Conservation (phyloP, 192 early-diverging fungal species). For the Diversispora epigaea region DNA sequence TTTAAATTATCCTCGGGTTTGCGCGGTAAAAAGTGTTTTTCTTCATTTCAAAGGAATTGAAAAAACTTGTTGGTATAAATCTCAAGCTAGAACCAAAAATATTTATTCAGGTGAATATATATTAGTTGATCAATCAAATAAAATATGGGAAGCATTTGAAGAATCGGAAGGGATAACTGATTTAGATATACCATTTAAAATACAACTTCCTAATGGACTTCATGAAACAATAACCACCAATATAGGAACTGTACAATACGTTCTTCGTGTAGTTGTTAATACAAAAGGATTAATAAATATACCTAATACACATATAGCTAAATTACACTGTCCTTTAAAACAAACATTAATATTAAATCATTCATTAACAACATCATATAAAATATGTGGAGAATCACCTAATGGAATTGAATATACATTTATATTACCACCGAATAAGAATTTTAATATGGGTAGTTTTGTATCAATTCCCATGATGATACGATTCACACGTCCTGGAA, state of each 20-base stretch:
- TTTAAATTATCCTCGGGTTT: slow-evolving; percentile 14
- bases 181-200: slow-evolving; percentile 27
- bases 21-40: slow-evolving; percentile 13
- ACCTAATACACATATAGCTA: background rate
- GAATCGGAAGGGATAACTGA: background rate
- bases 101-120: slow-evolving; percentile 20
- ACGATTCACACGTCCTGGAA: background rate
- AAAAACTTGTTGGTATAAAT: slow-evolving; percentile 21
- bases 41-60: slow-evolving; percentile 20
- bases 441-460: slow-evolving; percentile 18
- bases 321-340: slow-evolving; percentile 21
- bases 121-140: slow-evolving; percentile 15
- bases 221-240: slow-evolving; percentile 14
- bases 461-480: slow-evolving; percentile 26
- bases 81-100: slow-evolving; percentile 25
- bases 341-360: slow-evolving; percentile 1
- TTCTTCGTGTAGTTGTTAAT: slow-evolving; percentile 3
- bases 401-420: slow-evolving; percentile 28
- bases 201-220: slow-evolving; percentile 27
- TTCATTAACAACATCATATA: background rate
- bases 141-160: slow-evolving; percentile 27
- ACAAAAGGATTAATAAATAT: background rate
- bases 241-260: slow-evolving; percentile 4
- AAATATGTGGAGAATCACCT: slow-evolving; percentile 18
- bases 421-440: slow-evolving; percentile 30